Percentiles rank a stretch among this genome's conserved stretches.
Evolutionary conservation across 2,329 filamentous ascomycete species (phyloP).

Genomic region (Fusarium penzigii): DNA sequence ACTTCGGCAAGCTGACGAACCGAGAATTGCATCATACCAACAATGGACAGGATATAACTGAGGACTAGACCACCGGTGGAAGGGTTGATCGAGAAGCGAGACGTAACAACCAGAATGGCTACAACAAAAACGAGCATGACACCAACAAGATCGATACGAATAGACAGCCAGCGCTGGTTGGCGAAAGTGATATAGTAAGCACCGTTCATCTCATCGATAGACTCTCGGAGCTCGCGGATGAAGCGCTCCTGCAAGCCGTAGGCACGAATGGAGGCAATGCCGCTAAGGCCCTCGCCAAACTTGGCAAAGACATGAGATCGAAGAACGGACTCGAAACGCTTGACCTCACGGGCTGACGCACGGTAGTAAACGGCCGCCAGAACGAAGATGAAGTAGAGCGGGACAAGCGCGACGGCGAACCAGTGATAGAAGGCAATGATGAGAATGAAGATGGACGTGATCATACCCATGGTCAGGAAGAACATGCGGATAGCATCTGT

Average conservation of each 20-base stretch:
- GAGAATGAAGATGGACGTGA: constrained; percentile 79
- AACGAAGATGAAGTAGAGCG: constrained; percentile 74
- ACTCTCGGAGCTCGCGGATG: constrained; percentile 63
- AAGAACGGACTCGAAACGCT: constrained; percentile 88
- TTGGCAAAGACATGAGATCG: constrained; percentile 87
- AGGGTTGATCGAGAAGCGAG: constrained; percentile 80
- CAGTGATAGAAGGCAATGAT: constrained; percentile 97
- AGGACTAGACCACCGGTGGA: constrained; percentile 86
- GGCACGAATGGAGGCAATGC: constrained; percentile 82
- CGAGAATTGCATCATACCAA: constrained; percentile 95
- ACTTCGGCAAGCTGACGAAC: constrained; percentile 93
- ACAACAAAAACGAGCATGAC: constrained; percentile 83
- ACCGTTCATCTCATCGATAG: constrained; percentile 89
- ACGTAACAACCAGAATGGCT: constrained; percentile 89
- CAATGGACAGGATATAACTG: constrained; percentile 89
- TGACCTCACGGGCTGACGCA: constrained; percentile 87
- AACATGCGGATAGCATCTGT: constrained; percentile 93
- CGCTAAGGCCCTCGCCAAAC: constrained; percentile 85
- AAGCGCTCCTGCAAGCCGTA: constrained; percentile 83
- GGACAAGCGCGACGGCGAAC: constrained; percentile 65
- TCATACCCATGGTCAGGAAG: constrained; percentile 80
- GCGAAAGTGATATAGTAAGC: constrained; percentile 95
- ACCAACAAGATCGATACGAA: constrained; percentile 82
- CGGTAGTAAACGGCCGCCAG: constrained; percentile 87
- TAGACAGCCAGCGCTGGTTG: constrained; percentile 90